phyloP scores from a whole-genome alignment of 2,329 filamentous ascomycete species.

The Mariannaea elegans region DNA sequence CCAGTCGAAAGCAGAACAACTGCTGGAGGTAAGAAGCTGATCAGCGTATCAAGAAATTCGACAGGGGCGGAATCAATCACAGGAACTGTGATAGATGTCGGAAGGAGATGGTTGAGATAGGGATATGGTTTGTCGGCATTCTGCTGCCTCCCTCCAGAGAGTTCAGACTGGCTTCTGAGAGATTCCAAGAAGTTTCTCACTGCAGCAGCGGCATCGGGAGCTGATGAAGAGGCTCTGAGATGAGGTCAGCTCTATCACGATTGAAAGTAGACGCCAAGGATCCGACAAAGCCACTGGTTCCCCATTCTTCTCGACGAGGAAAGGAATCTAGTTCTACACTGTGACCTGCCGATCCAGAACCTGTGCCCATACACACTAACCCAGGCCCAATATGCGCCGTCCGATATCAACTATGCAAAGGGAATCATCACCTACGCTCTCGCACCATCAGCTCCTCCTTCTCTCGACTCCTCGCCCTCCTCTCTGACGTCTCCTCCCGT shows the following conservation, averaged over 20 bases:
- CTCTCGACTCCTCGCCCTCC: conserved; percentile 87
- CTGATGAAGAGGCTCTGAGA: conserved; percentile 66
- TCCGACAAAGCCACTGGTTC: conserved; percentile 39
- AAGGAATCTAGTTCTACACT: conserved; percentile 47
- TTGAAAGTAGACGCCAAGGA: conserved; percentile 30
- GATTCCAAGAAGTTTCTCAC: conserved; percentile 92
- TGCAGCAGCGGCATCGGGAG: conserved; percentile 75
- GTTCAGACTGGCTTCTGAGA: conserved; percentile 66
- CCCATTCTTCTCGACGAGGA: conserved; percentile 39
- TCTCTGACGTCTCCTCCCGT: conserved; percentile 92
- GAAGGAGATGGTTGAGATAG: conserved; percentile 85
- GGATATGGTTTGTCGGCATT: conserved; percentile 73
- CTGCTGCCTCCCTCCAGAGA: conserved; percentile 48
- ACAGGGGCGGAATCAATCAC: conserved; percentile 74
- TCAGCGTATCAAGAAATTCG: conserved; percentile 75
- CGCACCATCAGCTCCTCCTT: conserved; percentile 95
- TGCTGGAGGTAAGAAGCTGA: conserved; percentile 80
- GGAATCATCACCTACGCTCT: conserved; percentile 89
- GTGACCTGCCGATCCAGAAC: conserved; percentile 37
- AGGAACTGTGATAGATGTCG: conserved; percentile 79
- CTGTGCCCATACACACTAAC: conserved; percentile 28
- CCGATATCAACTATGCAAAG: conserved; percentile 41
- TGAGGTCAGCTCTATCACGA: conserved; percentile 54
- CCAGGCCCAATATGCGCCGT: conserved; percentile 35
- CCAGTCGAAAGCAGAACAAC: conserved; percentile 81